These are phyloP conservation scores for Diaporthe capsici DNA, from an alignment of 2,329 filamentous ascomycete genomes.

Conservation along the genomic window DNA sequence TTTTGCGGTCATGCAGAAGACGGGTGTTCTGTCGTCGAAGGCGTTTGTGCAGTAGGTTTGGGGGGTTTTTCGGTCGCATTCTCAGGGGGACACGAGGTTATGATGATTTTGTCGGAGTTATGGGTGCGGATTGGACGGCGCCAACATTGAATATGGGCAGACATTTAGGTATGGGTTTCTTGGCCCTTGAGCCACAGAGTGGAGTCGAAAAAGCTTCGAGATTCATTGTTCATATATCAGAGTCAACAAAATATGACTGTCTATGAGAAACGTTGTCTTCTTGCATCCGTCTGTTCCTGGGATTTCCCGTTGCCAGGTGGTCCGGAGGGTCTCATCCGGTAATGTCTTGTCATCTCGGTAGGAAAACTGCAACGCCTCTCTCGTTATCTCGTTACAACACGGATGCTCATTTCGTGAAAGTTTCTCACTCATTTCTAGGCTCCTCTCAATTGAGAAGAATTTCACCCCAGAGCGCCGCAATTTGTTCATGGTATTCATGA, in stretches of 20 bases:
- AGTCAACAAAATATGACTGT: neutral
- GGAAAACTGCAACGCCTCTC: no score
- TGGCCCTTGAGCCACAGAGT: neutral
- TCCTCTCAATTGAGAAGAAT: neutral
- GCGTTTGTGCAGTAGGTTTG: conserved; percentile 18
- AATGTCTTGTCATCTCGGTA: neutral
- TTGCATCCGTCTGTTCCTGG: neutral
- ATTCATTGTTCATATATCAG: conserved; percentile 12
- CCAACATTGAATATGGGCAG: neutral
- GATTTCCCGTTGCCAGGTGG: neutral
- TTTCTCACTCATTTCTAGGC: no score
- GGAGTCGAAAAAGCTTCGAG: neutral
- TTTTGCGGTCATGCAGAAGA: conserved; percentile 41
- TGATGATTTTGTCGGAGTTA: neutral
- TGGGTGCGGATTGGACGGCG: neutral
- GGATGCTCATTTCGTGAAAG: no score
- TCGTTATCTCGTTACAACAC: no score
- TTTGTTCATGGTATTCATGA: neutral
- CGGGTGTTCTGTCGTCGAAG: conserved; percentile 26
- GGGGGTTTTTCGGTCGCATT: neutral
- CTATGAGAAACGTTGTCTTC: neutral
- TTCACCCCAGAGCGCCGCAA: neutral
- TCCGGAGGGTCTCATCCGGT: neutral
- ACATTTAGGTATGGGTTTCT: no score
- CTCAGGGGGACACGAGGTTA: neutral